Evolutionary conservation across 2,329 filamentous ascomycete genomes (phyloP).

Genomic region (Aureobasidium zeae): DNA sequence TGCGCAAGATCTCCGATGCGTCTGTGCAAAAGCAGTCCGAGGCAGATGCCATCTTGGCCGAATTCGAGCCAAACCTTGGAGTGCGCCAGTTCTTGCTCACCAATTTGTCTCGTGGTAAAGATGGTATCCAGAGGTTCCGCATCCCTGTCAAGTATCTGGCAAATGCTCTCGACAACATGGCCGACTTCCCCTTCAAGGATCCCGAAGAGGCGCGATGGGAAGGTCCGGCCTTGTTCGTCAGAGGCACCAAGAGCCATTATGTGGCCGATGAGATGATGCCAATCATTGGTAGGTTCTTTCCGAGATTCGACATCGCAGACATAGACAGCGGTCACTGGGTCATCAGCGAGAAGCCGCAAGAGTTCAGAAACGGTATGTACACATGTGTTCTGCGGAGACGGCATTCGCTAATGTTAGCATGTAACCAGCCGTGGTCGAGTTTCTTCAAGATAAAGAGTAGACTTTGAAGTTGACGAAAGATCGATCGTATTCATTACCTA

Average conservation of each 20-base stretch:
- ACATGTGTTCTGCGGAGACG: neutral
- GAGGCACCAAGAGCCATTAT: conserved; percentile 69
- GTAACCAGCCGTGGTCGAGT: conserved; percentile 52
- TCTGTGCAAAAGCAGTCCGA: conserved; percentile 61
- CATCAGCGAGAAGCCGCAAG: conserved; percentile 77
- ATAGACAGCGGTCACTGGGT: conserved; percentile 80
- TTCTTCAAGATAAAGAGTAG: conserved; percentile 45
- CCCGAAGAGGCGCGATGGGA: conserved; percentile 59
- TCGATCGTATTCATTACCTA: no score
- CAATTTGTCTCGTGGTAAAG: conserved; percentile 57
- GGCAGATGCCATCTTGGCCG: conserved; percentile 67
- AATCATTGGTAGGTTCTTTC: conserved; percentile 74
- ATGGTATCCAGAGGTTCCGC: conserved; percentile 59
- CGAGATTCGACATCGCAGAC: conserved; percentile 62
- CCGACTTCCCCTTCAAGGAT: conserved; percentile 79
- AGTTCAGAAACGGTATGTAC: conserved; percentile 60
- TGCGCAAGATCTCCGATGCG: conserved; percentile 69
- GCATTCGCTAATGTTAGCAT: conserved; percentile 1
- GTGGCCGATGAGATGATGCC: conserved; percentile 72
- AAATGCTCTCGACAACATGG: conserved; percentile 61
- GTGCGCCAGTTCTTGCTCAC: conserved; percentile 88
- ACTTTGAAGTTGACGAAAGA: neutral
- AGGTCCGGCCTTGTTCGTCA: conserved; percentile 70
- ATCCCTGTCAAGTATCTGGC: conserved; percentile 67
- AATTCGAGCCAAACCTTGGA: conserved; percentile 63